Base-by-base conservation (phyloP, 2,329 filamentous ascomycete genomes). In the Fusarium sp. region DNA sequence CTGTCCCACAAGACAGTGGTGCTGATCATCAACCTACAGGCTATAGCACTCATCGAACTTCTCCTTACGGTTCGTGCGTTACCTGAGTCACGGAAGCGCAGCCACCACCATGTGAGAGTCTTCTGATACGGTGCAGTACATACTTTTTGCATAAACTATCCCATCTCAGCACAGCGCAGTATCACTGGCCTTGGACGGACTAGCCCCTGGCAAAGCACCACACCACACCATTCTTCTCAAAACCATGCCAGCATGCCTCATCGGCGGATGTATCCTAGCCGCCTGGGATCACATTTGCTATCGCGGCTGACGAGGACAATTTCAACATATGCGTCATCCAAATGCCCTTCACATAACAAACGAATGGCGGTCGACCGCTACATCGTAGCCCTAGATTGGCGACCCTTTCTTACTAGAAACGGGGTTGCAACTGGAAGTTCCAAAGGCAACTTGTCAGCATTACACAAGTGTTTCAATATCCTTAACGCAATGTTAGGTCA, bases 51-150 rank as follows among this genome's bases (percentile, higher is more conserved):
- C 56, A 48, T 38, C 69, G 66, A 39, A 49, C 52, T 63, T 65
- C 72, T 66, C 64, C 66, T 73, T 69, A 60, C 68, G 63, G 64
- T 68, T 67, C 46, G 56, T 73, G 70, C 64, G 69, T 72, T 70
- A 66, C 57, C 54, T 44, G 51, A 74, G 61, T 68, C 62, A 59
- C 64, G 49, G 56, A 73, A 73, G 61, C 54, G 68, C 66, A 69
- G 55, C 60, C 72, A 73, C 65, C 58, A 44, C 56, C 63, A 66
- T 76, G 67, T 75, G 70, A 75, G 58, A 45, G 63, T 66, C 63
- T 38, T 42, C 62, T 25, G 35, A 51, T 35, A 51, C 31, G n/a
- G 31, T 51, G 31, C 46, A 25, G n/a, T 51, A 51, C 45, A 65
- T 60, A 57, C 67, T 67, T 66, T 60, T 56, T 48, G 52, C 37